Base-by-base conservation (phyloP, 2,329 filamentous ascomycete genomes). In the Aspergillus eucalypticola region DNA sequence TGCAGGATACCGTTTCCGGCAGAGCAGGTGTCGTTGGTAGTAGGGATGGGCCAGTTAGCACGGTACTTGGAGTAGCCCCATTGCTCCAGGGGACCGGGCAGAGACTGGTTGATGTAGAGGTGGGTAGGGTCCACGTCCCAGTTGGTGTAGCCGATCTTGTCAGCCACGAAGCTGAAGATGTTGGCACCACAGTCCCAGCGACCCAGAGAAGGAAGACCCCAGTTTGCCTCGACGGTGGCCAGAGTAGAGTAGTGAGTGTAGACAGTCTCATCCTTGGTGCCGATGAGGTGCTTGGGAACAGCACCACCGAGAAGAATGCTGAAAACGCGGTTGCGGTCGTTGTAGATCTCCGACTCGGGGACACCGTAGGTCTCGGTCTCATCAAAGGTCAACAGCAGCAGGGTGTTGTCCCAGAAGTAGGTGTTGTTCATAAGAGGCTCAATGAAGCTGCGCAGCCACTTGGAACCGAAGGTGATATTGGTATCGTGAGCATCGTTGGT, bases 301-400 rank as follows among this genome's bases (percentile, higher is more conserved):
- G 86, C 88, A 62, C 90, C 90, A n/a, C 91, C 91, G 2, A 95
- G 79, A 0, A 95, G 82, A 62, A 95, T 82, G 61, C 81, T 85
- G 60, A 90, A 83, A 59, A 94, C 82, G 38, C 82, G 81, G 82
- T 94, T 94, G 67, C 84, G 83, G 8, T 80, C 76, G 75, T 92
- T 91, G 8, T 84, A 86, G 66, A 89, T 84, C 74, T 88, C 91
- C 6, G 29, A 21, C 32, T 38, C 29, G 7, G 50, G 50, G 1
- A 53, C 50, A 23, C 35, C 29, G 50, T 53, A 53, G 13, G 50
- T 53, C 50, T 53, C 50, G 10, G 50, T 53, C 78, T 94, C 91
- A 66, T 95, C 91, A 69, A 91, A 95, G 15, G 87, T 93, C 63
- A 95, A 75, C 4, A 93, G 79, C 13, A 95, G 83, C 1, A 94